Evolutionary conservation across 106 monocot species (phyloP), one percentile per base, ranked within the genome.

Genomic region (Allium fistulosum): DNA sequence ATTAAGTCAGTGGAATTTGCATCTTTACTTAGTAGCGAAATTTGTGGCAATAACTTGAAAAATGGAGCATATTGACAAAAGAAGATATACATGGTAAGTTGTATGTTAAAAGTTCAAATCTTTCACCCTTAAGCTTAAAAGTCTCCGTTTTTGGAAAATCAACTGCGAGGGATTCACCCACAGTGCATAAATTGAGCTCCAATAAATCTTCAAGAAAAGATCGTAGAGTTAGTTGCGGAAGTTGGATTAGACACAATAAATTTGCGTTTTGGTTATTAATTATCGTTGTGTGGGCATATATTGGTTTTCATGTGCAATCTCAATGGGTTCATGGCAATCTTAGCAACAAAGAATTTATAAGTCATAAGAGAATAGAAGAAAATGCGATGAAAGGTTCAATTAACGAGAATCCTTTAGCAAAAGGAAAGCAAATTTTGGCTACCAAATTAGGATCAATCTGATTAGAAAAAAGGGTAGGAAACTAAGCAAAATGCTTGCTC

Each of bases 221-320:
- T 10, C 69, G 78, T 0, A 87, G 71, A 48, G 60, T 67, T 13
- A 13, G 10, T 5, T 48, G 10, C 4, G 58, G 65, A 46, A 74
- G 50, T 17, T 87, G 82, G 76, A 8, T 94, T 28, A 68, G 72
- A 13, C 77, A 79, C 66, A 88, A 95, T 46, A 76, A 80, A 9
- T 65, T 91, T 9, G 61, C 88, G 53, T 69, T 91, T 60, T 83
- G 82, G 76, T 62, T 95, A 74, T 70, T 83, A 11, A 59, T 95
- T 2, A 91, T 91, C 47, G 71, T 69, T 9, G 10, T 85, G 3
- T 95, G 94, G 94, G 79, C 81, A 0, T 95, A 91, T 57, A 70
- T 91, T 51, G 88, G 85, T 2, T 95, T 95, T 60, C 73, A 77
- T 50, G 67, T 95, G 52, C 94, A 91, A 63, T 95, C 88, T 4